These are phyloP conservation scores for Picochlorum sp. DNA, from an alignment of 139 green algal genomes.

Conservation along the genomic window DNA sequence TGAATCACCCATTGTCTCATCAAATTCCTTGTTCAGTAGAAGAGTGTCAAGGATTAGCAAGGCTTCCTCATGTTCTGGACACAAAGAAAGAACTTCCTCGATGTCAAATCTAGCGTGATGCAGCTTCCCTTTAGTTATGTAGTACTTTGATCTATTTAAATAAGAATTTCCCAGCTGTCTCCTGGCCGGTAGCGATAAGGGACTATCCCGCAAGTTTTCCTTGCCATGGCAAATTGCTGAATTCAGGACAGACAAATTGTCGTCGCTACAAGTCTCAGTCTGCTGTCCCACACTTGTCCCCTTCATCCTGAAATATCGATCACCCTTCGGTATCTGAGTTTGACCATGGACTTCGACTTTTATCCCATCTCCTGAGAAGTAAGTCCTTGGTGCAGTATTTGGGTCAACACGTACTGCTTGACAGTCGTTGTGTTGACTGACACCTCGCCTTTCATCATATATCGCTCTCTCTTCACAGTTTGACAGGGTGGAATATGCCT, in stretches of 20 bases:
- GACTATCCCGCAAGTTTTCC: not conserved
- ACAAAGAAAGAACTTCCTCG: constrained; percentile 6
- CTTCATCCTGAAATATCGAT: not conserved
- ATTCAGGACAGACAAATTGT: too few relatives aligned
- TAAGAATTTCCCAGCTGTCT: constrained; percentile 3
- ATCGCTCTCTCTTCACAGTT: not conserved
- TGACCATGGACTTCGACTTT: constrained; percentile 11
- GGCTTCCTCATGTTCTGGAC: not conserved
- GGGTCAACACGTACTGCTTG: not conserved
- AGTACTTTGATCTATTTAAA: not conserved
- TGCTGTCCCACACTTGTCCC: not conserved
- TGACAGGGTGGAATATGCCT: constrained; percentile 5
- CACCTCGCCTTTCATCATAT: constrained; percentile 12
- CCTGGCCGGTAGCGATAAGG: not conserved
- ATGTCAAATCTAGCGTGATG: constrained; percentile 20
- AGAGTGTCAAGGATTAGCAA: too few relatives aligned
- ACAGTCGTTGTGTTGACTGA: not conserved
- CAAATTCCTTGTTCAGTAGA: too few relatives aligned
- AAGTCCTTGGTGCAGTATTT: not conserved
- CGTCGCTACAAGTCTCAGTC: not conserved
- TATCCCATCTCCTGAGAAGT: not conserved
- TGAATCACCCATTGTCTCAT: too few relatives aligned
- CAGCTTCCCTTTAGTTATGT: not conserved
- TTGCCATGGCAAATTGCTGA: not conserved
- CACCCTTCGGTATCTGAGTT: not conserved